Percentiles rank a stretch among this genome's conserved stretches.
phyloP scores from a whole-genome alignment of 306 rosid genomes.

The Trifolium pratense region DNA sequence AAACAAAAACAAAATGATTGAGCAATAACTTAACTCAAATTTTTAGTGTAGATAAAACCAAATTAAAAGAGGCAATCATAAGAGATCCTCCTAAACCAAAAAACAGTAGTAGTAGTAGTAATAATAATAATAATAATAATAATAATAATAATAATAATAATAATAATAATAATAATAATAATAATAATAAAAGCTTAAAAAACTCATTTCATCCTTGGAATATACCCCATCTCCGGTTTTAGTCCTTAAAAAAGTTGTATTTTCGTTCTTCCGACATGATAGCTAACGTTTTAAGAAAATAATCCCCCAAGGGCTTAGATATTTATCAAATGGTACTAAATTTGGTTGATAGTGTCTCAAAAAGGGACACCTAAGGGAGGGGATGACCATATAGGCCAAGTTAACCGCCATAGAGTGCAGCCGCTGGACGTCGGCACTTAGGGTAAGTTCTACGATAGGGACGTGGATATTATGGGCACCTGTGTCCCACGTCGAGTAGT shows the following conservation, averaged over 20 bases:
- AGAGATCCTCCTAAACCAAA: constrained; percentile 15
- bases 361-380: not conserved
- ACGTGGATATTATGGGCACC: not conserved
- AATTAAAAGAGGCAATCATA: constrained; percentile 19
- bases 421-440: not conserved
- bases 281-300: not conserved
- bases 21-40: constrained; percentile 5
- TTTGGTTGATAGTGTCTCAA: not conserved
- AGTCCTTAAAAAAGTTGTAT: not conserved
- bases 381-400: not conserved
- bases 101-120: not conserved
- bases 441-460: not conserved
- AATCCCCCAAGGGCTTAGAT: not conserved
- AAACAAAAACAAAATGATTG: constrained; percentile 37
- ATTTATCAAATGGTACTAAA: not conserved
- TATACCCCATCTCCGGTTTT: not conserved
- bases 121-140: not conserved
- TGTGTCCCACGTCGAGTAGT: not conserved
- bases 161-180: not conserved
- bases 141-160: not conserved
- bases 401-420: not conserved
- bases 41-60: constrained; percentile 11
- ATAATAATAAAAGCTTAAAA: constrained; percentile 8
- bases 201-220: not conserved
- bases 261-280: not conserved